These are phyloP conservation scores for Porogramme epimiltina DNA, from an alignment of 1,284 basidiomycete genomes.

Conservation along the genomic window DNA sequence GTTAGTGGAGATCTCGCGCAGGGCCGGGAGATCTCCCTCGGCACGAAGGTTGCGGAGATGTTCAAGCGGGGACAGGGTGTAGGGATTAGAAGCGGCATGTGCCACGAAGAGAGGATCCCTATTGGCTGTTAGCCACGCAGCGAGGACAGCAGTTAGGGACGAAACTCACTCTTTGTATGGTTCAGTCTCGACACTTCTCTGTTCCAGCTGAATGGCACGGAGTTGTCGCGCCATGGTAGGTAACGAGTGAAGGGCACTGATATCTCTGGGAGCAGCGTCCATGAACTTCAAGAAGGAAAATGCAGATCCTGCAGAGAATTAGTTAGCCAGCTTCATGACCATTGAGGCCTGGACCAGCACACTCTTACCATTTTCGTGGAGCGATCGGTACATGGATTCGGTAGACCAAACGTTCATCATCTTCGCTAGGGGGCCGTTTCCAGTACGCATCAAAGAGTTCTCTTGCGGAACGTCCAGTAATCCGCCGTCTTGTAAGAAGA, in stretches of 20 bases:
- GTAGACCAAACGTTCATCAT: slow-evolving; percentile 93
- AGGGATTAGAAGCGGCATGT: slow-evolving; percentile 34
- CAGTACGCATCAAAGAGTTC: slow-evolving; percentile 53
- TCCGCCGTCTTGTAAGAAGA: slow-evolving; percentile 83
- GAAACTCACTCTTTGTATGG: slow-evolving; percentile 51
- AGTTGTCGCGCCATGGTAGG: slow-evolving; percentile 60
- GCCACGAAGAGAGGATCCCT: slow-evolving; percentile 67
- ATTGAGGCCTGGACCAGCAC: neutral
- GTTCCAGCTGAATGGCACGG: slow-evolving; percentile 48
- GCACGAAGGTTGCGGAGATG: slow-evolving; percentile 38
- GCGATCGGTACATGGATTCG: slow-evolving; percentile 77
- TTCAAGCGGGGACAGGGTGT: slow-evolving; percentile 35
- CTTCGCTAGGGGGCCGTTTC: slow-evolving; percentile 65
- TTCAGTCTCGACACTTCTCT: slow-evolving; percentile 41
- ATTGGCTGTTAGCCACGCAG: slow-evolving; percentile 10
- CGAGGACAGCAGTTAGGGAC: slow-evolving; percentile 14
- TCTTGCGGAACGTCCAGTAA: slow-evolving; percentile 71
- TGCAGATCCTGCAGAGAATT: slow-evolving; percentile 31
- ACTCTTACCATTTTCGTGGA: slow-evolving; percentile 61
- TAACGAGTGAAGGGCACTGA: slow-evolving; percentile 59
- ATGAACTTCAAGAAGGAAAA: slow-evolving; percentile 84
- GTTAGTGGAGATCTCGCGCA: slow-evolving; percentile 61
- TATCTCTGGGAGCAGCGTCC: slow-evolving; percentile 63
- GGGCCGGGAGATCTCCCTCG: slow-evolving; percentile 51
- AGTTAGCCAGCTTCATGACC: neutral